Percentiles rank a stretch among this genome's conserved stretches.
phyloP scores from a whole-genome alignment of 768 basidiomycete species.

The Lactarius sp. region DNA sequence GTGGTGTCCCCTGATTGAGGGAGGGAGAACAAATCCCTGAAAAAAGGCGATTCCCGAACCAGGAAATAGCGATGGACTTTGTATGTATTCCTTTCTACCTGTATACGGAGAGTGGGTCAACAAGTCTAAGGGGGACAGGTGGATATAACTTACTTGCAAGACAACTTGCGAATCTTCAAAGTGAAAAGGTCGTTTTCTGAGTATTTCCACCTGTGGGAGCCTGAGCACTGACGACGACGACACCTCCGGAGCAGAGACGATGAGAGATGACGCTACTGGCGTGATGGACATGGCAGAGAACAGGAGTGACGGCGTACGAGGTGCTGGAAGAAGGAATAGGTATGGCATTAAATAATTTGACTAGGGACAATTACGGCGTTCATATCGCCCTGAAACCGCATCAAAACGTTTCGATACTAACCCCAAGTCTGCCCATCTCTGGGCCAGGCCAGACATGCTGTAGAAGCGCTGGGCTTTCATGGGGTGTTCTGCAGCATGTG shows the following conservation, averaged over 20 bases:
- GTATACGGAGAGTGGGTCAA: not conserved
- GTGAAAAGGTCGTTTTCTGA: not conserved
- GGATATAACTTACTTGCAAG: not conserved
- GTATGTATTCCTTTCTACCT: conserved; percentile 25
- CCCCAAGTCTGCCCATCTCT: not conserved
- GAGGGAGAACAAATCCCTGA: conserved; percentile 20
- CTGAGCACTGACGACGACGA: not conserved
- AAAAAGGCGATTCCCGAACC: conserved; percentile 23
- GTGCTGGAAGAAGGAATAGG: not conserved
- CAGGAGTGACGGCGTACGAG: not conserved
- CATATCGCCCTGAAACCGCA: not conserved
- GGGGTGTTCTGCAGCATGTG: no score
- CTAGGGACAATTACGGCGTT: not conserved
- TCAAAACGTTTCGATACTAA: not conserved
- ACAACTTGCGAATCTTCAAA: conserved; percentile 15
- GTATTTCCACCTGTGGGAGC: no score
- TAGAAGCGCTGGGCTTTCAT: not conserved
- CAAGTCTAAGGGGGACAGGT: not conserved
- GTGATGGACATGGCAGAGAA: not conserved
- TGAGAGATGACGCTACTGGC: not conserved
- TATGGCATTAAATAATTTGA: not conserved
- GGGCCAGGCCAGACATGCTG: not conserved
- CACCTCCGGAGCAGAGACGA: no score
- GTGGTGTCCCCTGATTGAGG: conserved; percentile 21
- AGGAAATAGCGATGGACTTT: conserved; percentile 27